Percentiles rank a stretch among this genome's conserved stretches.
Evolutionary conservation across 2,329 filamentous ascomycete genomes (phyloP).

Genomic region (Xenosphaeropsis pyriputrescens): DNA sequence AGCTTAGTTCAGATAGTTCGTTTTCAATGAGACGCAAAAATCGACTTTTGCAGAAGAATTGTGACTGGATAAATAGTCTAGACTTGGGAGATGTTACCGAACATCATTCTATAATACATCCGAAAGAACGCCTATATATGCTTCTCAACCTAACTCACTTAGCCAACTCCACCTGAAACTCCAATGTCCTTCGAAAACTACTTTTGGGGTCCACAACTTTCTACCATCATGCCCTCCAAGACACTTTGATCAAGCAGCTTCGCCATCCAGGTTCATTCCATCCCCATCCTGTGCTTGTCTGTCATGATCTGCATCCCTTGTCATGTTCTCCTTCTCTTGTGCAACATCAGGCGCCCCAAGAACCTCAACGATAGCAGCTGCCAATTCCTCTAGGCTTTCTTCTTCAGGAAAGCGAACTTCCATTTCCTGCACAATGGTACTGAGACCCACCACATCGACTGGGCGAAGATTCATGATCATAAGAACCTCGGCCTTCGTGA

Average conservation of each 20-base stretch:
- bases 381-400: constrained; percentile 38
- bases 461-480: constrained; percentile 56
- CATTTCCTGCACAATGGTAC: constrained; percentile 52
- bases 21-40: too few relatives aligned
- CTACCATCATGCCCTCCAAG: not conserved
- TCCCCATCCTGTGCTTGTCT: constrained; percentile 6
- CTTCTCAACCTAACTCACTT: too few relatives aligned
- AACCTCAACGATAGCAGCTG: constrained; percentile 38
- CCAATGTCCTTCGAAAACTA: not conserved
- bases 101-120: too few relatives aligned
- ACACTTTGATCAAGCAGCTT: not conserved
- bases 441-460: constrained; percentile 37
- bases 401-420: constrained; percentile 41
- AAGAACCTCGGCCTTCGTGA: constrained; percentile 54
- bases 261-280: constrained; percentile 5
- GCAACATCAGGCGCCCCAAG: constrained; percentile 27
- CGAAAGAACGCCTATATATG: too few relatives aligned
- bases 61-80: too few relatives aligned
- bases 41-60: too few relatives aligned
- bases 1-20: too few relatives aligned
- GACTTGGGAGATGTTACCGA: too few relatives aligned
- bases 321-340: constrained; percentile 15
- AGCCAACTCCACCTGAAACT: not conserved
- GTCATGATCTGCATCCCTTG: constrained; percentile 9
- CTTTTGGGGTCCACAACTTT: not conserved